Percentiles rank a stretch among this genome's conserved stretches.
These are phyloP conservation scores for Leccinum variicolor DNA, from an alignment of 768 basidiomycete genomes.

Conservation along the genomic window DNA sequence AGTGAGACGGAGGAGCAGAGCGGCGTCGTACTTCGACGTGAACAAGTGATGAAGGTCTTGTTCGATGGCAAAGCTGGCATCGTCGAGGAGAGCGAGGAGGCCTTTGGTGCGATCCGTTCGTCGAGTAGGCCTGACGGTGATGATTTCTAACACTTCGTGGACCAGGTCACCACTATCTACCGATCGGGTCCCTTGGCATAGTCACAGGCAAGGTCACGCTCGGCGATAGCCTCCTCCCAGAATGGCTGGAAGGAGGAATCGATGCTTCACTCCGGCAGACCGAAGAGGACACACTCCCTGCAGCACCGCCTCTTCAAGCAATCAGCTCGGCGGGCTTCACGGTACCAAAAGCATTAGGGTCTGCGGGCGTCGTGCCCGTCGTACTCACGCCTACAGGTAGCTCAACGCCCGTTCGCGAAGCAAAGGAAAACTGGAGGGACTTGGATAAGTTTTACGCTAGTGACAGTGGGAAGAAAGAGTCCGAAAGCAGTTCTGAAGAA, in stretches of 20 bases:
- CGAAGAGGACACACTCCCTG: conserved; percentile 47
- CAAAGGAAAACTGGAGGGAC: conserved; percentile 50
- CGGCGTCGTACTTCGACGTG: conserved; percentile 76
- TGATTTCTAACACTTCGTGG: conserved; percentile 3
- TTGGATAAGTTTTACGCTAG: conserved; percentile 75
- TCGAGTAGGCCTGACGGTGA: background rate
- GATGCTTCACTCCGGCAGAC: conserved; percentile 72
- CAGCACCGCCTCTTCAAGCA: conserved; percentile 34
- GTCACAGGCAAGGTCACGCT: conserved; percentile 54
- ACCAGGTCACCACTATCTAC: conserved; percentile 37
- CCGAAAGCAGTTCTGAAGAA: conserved; percentile 28
- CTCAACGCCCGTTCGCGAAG: conserved; percentile 44
- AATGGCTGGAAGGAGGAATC: conserved; percentile 87
- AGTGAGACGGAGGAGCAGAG: conserved; percentile 46
- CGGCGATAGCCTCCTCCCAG: conserved; percentile 52
- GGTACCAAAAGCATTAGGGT: conserved; percentile 26
- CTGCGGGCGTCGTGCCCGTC: conserved; percentile 40
- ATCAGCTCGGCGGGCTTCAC: conserved; percentile 37
- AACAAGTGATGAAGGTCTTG: conserved; percentile 77
- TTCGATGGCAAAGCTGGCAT: conserved; percentile 69
- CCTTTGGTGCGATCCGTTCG: conserved; percentile 27
- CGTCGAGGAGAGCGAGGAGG: conserved; percentile 36
- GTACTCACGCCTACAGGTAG: conserved; percentile 54
- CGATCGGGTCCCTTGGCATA: conserved; percentile 65
- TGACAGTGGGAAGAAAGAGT: conserved; percentile 32